Evolutionary conservation across 2,329 filamentous ascomycete genomes (phyloP).

Genomic region (Tothia fuscella): DNA sequence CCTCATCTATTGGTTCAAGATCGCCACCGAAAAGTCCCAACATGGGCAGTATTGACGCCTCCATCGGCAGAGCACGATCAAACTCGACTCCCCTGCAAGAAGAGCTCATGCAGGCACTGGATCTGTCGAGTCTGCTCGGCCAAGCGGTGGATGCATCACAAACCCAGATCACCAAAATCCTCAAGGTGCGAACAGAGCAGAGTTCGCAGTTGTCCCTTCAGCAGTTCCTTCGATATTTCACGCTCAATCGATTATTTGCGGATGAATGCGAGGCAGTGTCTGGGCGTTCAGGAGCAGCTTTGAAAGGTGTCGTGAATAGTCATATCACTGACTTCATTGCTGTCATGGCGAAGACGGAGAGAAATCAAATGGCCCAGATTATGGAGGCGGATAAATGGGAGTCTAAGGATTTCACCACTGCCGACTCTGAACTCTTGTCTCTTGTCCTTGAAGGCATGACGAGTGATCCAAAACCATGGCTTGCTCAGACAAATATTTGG

Average conservation of each 20-base stretch:
- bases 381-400: conserved; percentile 77
- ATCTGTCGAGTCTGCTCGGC: conserved; percentile 64
- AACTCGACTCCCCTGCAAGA: conserved; percentile 40
- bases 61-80: conserved; percentile 1
- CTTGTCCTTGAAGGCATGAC: conserved; percentile 59
- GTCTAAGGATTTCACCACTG: conserved; percentile 60
- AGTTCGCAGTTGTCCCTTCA: conserved; percentile 54
- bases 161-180: conserved; percentile 57
- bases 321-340: conserved; percentile 75
- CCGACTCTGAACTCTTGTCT: conserved; percentile 47
- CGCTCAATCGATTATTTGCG: conserved; percentile 68
- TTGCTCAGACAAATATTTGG: conserved; percentile 39
- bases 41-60: conserved; percentile 16
- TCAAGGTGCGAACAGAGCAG: conserved; percentile 67
- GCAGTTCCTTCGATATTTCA: conserved; percentile 71
- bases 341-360: conserved; percentile 57
- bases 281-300: conserved; percentile 59
- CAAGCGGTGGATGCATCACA: conserved; percentile 73
- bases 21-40: conserved; percentile 39
- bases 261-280: conserved; percentile 81
- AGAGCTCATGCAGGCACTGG: conserved; percentile 63
- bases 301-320: conserved; percentile 69
- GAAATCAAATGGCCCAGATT: conserved; percentile 59
- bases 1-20: conserved; percentile 25
- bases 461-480: conserved; percentile 56